Base-by-base conservation (phyloP, 2,329 filamentous ascomycete genomes). In the Plectosphaerella plurivora region DNA sequence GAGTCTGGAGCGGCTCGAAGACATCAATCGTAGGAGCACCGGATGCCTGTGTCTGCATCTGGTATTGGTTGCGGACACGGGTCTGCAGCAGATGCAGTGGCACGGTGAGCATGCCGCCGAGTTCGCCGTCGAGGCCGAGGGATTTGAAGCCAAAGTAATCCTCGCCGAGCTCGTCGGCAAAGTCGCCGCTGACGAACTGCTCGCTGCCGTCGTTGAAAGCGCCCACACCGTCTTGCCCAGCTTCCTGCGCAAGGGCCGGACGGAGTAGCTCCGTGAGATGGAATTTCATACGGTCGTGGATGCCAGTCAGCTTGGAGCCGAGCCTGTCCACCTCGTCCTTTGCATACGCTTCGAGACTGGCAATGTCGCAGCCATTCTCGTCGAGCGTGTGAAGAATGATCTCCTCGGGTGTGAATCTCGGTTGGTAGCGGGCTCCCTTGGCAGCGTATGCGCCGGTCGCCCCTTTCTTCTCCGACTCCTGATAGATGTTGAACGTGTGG, bases 91-190 rank as follows among this genome's bases (percentile, higher is more conserved):
- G 82, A 72, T 99, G 94, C 53, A 99, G 79, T 22, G 95, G 94
- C 36, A 99, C 94, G 50, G 89, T 92, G 55, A 97, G 82, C 59
- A 88, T 88, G 33, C 93, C 87, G 16, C 92, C 92, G 65, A 97
- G 88, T 66, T 99, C 94, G 61, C 86, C 87, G 63, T 96, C 91
- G 53, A 99, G 80, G 44, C 94, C 94, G 45, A 99, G 82, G 55
- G 96, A 92, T 66, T 91, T 92, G 81, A 99, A 97, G 25, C 94
- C 94, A 64, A 99, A 99, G 81, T 97, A 99, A 72, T 99, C 94
- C 74, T 99, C 94, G 55, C 92, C 93, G 12, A 99, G 88, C 61
- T 99, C 94, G 67, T 97, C 94, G 1, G 94, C 94, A 67, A 99
- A 99, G 69, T 99, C 94, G 56, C 94, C 94, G 45, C 89, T 91